Base-by-base conservation (phyloP, 75 land plant species). In the Ceratopteris richardii region DNA sequence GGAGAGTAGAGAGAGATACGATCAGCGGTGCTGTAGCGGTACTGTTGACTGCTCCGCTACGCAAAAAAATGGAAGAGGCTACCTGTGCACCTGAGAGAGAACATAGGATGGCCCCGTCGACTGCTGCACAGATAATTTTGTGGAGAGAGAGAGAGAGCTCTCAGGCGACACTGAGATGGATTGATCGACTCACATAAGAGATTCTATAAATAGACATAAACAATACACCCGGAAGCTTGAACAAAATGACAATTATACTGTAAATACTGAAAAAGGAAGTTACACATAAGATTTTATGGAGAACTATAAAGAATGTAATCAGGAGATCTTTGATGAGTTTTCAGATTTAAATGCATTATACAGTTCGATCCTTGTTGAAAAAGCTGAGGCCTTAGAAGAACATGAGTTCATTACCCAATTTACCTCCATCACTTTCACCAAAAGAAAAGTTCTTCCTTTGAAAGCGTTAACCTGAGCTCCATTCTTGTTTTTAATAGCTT, bases 301-400 rank as follows among this genome's bases (percentile, higher is more conserved):
- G 51, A 95, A 93, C 61, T 93, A 93, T 74, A 82, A 85, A 9
- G 98, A 93, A 54, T 75, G 98, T 7, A 93, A 93, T 71, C 98
- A 93, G 98, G 90, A 85, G 7, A 82, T 85, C 61, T 93, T 93
- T 67, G 98, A 93, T 54, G 86, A 80, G 37, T 93, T 93, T 59
- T 60, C 67, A 60, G 95, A 93, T 67, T 90, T 88, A 51, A 95
- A 93, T 75, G 95, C 82, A 21, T 73, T 85, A 22, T 93, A 93
- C 66, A 76, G 27, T 54, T 44, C 77, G 30, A 60, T 93, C 44
- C 95, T 90, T 0, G 55, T 93, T 40, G 98, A 93, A 36, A 92
- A 92, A 59, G 80, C 88, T 55, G 98, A 93, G 31, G 76, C 95
- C 4, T 76, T 88, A 61, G 98, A 93, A n/a, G 66, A 82, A 84